A percentile compares a stretch with the other conserved stretches of the same genome.
These are phyloP conservation scores for Fusarium domesticum DNA, from an alignment of 2,329 filamentous ascomycete genomes.

Conservation along the genomic window DNA sequence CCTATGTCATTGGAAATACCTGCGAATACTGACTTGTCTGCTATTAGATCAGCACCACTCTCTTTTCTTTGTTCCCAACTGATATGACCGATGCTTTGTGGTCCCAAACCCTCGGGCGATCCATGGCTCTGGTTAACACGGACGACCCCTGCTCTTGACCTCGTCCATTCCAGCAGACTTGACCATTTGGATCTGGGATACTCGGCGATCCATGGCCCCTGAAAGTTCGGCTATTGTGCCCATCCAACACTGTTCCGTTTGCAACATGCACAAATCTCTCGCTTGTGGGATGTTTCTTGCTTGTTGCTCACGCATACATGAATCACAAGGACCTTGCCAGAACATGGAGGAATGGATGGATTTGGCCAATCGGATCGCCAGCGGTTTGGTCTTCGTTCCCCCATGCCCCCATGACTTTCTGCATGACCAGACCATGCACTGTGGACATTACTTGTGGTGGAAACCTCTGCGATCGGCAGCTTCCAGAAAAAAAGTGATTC, in stretches of 20 bases:
- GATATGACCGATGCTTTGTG: neutral
- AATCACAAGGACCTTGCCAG: slow-evolving; percentile 24
- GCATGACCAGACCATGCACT: slow-evolving; percentile 8
- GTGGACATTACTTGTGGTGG: slow-evolving; percentile 6
- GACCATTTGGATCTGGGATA: neutral
- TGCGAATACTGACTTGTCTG: neutral
- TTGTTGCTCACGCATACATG: slow-evolving; percentile 15
- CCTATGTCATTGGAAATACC: neutral
- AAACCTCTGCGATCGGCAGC: slow-evolving; percentile 7
- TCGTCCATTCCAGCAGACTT: neutral
- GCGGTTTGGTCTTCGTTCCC: slow-evolving; percentile 19
- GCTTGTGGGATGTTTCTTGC: slow-evolving; percentile 28
- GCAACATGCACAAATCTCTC: slow-evolving; percentile 29
- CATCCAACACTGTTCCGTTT: slow-evolving; percentile 3
- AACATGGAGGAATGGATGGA: too few species aligned
- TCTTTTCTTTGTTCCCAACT: neutral
- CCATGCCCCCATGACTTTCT: slow-evolving; percentile 21
- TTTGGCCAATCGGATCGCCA: slow-evolving; percentile 27
- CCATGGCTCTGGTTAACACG: neutral
- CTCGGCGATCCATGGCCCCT: neutral
- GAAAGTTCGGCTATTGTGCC: neutral
- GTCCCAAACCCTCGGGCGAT: slow-evolving; percentile 11
- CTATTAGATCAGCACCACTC: neutral
- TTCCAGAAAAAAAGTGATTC: too few species aligned
- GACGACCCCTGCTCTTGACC: neutral